Conservation (phyloP, 2,329 filamentous ascomycete species). For the Elsinoe australis region DNA sequence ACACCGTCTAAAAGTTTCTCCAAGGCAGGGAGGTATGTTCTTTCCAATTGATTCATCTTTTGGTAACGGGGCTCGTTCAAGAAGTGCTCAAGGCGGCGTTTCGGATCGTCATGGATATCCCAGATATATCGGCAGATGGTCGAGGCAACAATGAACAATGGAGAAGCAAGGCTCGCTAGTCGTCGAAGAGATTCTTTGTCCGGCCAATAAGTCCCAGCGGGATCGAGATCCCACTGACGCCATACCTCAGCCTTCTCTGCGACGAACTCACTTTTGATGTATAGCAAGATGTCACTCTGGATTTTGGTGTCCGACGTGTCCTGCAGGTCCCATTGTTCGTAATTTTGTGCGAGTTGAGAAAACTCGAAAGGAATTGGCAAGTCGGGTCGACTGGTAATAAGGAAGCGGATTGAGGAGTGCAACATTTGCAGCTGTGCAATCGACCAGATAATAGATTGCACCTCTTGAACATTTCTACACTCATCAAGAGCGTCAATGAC, state of each 20-base stretch:
- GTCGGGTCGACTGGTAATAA: not conserved
- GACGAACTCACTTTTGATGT: not conserved
- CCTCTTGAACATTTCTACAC: not conserved
- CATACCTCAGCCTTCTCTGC: not conserved
- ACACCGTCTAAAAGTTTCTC: too few species aligned
- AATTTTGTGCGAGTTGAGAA: not conserved
- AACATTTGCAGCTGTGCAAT: not conserved
- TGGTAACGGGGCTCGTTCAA: not conserved
- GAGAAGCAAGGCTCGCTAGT: not conserved
- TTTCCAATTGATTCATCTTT: too few species aligned
- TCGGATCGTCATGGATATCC: not conserved
- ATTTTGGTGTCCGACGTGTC: not conserved
- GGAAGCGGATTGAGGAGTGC: not conserved
- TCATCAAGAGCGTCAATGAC: constrained; percentile 2
- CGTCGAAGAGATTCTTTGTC: not conserved
- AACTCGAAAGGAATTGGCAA: not conserved
- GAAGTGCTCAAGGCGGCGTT: not conserved
- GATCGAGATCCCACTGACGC: not conserved
- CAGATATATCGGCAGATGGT: not conserved
- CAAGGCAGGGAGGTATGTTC: too few species aligned
- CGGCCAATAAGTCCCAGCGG: not conserved
- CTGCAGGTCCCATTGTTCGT: not conserved
- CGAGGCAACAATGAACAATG: not conserved
- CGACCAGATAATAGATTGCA: not conserved
- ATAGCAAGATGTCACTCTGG: not conserved